A percentile compares a stretch with the other conserved stretches of the same genome.
phyloP scores from a whole-genome alignment of 176 grass and related monocot genomes.

The Musa acuminata region DNA sequence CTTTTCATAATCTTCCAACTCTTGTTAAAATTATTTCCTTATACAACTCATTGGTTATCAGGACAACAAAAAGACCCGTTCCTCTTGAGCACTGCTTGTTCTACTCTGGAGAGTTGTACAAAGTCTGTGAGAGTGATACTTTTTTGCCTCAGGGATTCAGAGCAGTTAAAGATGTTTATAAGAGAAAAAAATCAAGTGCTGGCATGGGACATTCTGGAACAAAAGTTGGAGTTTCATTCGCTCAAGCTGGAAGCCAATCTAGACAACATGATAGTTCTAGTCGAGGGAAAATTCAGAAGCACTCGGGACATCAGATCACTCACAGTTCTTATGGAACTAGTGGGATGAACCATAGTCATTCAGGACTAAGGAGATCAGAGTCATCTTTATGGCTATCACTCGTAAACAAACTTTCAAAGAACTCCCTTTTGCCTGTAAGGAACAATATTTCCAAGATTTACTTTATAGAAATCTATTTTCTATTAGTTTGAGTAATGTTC shows the following conservation, averaged over 20 bases:
- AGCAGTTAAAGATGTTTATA: constrained; percentile 81
- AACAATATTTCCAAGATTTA: constrained; percentile 15
- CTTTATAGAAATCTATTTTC: neutral
- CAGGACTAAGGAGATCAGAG: constrained; percentile 61
- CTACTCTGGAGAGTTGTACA: constrained; percentile 74
- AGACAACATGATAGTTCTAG: constrained; percentile 46
- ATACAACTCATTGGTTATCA: too few relatives aligned
- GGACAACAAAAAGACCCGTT: constrained; percentile 83
- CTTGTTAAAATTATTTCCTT: too few relatives aligned
- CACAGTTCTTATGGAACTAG: constrained; percentile 26
- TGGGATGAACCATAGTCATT: constrained; percentile 41
- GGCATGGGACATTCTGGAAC: constrained; percentile 25
- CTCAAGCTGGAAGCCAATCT: constrained; percentile 34
- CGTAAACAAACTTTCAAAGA: constrained; percentile 84
- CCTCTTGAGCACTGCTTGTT: constrained; percentile 95
- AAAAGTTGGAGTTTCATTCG: constrained; percentile 32
- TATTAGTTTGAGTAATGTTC: neutral
- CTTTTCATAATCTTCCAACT: neutral
- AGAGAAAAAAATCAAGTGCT: constrained; percentile 50
- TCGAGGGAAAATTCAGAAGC: constrained; percentile 64
- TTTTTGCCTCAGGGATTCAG: constrained; percentile 82
- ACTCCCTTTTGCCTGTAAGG: constrained; percentile 83
- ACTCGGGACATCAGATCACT: constrained; percentile 43
- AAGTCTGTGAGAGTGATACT: constrained; percentile 68
- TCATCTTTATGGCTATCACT: constrained; percentile 69